phyloP scores from a whole-genome alignment of 306 rosid species.

The Castanea sativa region DNA sequence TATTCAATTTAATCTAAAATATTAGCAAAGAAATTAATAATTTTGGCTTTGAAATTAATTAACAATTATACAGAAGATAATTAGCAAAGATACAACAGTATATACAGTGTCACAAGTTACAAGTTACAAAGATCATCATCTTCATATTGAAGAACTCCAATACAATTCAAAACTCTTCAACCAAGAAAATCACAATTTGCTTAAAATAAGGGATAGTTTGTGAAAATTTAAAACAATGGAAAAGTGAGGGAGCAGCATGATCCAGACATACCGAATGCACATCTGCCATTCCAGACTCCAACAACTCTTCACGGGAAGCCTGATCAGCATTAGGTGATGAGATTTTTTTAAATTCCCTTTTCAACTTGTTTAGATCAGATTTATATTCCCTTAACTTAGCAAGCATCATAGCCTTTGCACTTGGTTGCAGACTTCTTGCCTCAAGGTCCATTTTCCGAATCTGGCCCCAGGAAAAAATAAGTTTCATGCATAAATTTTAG shows the following conservation, averaged over 20 bases:
- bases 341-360: constrained; percentile 73
- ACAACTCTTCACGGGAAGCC: constrained; percentile 69
- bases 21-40: not conserved
- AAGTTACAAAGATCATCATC: not conserved
- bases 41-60: not conserved
- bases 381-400: constrained; percentile 88
- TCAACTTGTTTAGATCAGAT: constrained; percentile 74
- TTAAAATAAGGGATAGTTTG: not conserved
- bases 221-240: not conserved
- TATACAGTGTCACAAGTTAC: not conserved
- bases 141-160: not conserved
- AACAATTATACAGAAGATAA: not conserved
- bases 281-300: constrained; percentile 66
- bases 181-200: constrained; percentile 6
- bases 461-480: constrained; percentile 25
- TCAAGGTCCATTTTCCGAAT: constrained; percentile 93
- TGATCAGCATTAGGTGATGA: constrained; percentile 68
- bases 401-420: constrained; percentile 71
- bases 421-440: constrained; percentile 86
- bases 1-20: not conserved
- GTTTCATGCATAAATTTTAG: not conserved
- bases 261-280: constrained; percentile 52
- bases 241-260: constrained; percentile 6
- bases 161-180: constrained; percentile 6
- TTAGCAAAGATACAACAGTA: not conserved